Conservation (phyloP, 768 basidiomycete genomes). For the Chalciporus piperatus region DNA sequence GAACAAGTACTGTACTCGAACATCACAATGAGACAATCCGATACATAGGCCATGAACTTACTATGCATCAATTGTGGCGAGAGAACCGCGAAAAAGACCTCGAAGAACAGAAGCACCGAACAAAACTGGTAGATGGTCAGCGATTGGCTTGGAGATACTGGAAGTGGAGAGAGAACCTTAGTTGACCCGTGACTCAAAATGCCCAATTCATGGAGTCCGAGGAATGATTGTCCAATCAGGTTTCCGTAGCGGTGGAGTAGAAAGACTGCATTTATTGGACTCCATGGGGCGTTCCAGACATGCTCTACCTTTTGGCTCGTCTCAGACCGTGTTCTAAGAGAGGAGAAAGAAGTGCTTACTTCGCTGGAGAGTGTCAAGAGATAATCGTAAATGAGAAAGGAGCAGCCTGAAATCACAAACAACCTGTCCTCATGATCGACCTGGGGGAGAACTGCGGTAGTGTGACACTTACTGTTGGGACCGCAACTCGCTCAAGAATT, state of each 20-base stretch:
- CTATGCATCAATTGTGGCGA: slow-evolving; percentile 23
- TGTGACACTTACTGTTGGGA: too few relatives aligned
- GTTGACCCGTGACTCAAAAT: slow-evolving; percentile 12
- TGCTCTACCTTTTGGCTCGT: slow-evolving; percentile 7
- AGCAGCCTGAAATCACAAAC: slow-evolving; percentile 11
- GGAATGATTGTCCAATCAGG: slow-evolving; percentile 19
- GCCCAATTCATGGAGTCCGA: slow-evolving; percentile 23
- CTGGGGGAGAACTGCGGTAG: too few relatives aligned
- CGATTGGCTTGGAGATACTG: not conserved
- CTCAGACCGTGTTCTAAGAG: not conserved
- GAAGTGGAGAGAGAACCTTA: slow-evolving; percentile 2
- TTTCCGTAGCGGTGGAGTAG: slow-evolving; percentile 18
- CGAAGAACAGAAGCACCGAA: not conserved
- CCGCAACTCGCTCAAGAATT: too few relatives aligned
- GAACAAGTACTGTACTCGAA: slow-evolving; percentile 18
- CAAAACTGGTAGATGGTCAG: slow-evolving; percentile 15
- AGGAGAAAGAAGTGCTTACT: slow-evolving; percentile 6
- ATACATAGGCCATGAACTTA: slow-evolving; percentile 3
- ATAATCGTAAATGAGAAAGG: slow-evolving; percentile 27
- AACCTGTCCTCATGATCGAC: too few relatives aligned
- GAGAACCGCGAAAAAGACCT: slow-evolving; percentile 2
- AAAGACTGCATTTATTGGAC: slow-evolving; percentile 12
- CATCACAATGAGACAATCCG: not conserved
- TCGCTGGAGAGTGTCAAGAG: slow-evolving; percentile 27
- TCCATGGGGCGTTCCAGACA: slow-evolving; percentile 19